These are phyloP conservation scores for Candolleomyces aberdarensis DNA, from an alignment of 768 basidiomycete genomes.

Conservation along the genomic window DNA sequence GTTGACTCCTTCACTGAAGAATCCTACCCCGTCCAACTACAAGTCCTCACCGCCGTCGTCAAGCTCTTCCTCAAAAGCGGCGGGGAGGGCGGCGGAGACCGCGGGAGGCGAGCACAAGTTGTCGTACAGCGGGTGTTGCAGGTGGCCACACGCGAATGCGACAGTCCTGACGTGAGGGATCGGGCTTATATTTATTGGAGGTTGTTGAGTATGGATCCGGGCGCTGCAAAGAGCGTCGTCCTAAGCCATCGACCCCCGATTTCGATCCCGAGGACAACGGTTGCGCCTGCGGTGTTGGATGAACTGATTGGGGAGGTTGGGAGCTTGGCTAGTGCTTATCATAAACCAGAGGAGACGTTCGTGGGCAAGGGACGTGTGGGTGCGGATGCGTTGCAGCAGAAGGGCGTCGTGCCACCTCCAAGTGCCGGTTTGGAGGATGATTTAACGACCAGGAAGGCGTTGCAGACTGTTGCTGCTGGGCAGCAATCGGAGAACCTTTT, in stretches of 20 bases:
- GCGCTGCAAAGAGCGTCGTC: conserved; percentile 91
- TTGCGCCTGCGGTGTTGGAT: conserved; percentile 82
- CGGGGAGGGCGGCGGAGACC: too few species aligned
- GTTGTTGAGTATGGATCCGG: conserved; percentile 89
- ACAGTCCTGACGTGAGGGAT: conserved; percentile 95
- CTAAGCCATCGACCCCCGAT: conserved; percentile 92
- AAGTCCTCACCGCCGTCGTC: conserved; percentile 91
- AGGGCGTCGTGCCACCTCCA: conserved; percentile 40
- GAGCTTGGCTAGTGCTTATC: conserved; percentile 90
- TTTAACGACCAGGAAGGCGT: conserved; percentile 77
- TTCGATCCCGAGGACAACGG: conserved; percentile 86
- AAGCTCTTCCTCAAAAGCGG: conserved; percentile 80
- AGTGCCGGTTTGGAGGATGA: conserved; percentile 26
- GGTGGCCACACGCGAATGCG: conserved; percentile 95
- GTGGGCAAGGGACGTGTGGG: conserved; percentile 89
- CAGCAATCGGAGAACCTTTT: conserved; percentile 94
- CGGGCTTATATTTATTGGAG: conserved; percentile 99
- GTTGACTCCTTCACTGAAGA: conserved; percentile 94
- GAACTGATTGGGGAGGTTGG: conserved; percentile 91
- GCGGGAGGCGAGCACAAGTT: conserved; percentile 81
- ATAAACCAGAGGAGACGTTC: conserved; percentile 96
- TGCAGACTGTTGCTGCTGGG: conserved; percentile 89
- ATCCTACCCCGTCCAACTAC: conserved; percentile 81
- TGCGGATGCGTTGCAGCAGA: conserved; percentile 73
- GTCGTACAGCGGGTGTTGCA: conserved; percentile 90